A percentile compares a stretch with the other conserved stretches of the same genome.
phyloP scores from a whole-genome alignment of 1,284 basidiomycete genomes.

The Apiotrichum mycotoxinovorans region DNA sequence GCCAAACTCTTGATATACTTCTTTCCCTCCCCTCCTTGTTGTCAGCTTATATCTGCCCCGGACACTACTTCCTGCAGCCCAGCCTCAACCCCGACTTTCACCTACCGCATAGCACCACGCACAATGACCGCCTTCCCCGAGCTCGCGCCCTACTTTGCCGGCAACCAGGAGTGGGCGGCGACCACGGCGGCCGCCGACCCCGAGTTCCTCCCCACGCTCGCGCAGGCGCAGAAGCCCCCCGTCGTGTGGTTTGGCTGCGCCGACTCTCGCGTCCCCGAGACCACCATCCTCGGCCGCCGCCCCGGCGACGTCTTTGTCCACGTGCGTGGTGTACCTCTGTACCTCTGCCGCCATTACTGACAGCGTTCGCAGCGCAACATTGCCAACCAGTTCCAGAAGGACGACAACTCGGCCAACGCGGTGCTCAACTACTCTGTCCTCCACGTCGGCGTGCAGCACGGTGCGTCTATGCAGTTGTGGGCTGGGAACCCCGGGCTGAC shows the following conservation, averaged over 20 bases:
- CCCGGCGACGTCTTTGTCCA: slow-evolving; percentile 70
- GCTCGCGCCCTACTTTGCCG: slow-evolving; percentile 27
- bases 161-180: slow-evolving; percentile 41
- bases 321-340: slow-evolving; percentile 24
- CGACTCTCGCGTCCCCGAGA: slow-evolving; percentile 49
- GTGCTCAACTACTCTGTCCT: slow-evolving; percentile 78
- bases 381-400: slow-evolving; percentile 54
- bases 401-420: slow-evolving; percentile 57
- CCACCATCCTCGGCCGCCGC: slow-evolving; percentile 41
- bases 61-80: too few relatives aligned
- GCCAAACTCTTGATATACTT: too few relatives aligned
- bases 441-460: slow-evolving; percentile 74
- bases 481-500: not conserved
- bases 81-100: too few relatives aligned
- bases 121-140: slow-evolving; percentile 18
- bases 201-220: slow-evolving; percentile 34
- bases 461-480: slow-evolving; percentile 49
- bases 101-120: not conserved
- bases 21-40: too few relatives aligned
- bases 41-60: not conserved
- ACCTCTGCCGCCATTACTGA: slow-evolving; percentile 1
- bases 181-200: slow-evolving; percentile 29
- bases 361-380: slow-evolving; percentile 55
- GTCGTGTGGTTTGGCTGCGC: slow-evolving; percentile 50
- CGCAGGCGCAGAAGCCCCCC: slow-evolving; percentile 43